Evolutionary conservation across 139 green algal species (phyloP).

Genomic region (Chlamydomonas urium): DNA sequence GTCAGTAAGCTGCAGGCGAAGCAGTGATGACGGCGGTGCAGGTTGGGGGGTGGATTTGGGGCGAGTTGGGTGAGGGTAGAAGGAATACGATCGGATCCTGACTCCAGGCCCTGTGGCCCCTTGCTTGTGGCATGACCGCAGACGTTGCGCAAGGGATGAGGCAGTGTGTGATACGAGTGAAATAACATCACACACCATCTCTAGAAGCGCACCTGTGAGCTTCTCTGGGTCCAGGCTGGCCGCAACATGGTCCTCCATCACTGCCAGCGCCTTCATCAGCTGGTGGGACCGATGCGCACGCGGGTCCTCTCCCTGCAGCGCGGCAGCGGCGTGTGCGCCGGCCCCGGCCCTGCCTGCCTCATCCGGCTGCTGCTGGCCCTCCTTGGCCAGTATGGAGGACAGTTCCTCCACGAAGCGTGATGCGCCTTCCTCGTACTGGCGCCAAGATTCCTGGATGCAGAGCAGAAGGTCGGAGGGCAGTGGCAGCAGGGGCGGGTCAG

Average conservation of each 20-base stretch:
- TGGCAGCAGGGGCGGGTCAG: neutral
- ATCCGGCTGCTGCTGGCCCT: neutral
- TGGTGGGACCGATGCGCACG: constrained; percentile 11
- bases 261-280: constrained; percentile 21
- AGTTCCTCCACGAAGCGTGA: neutral
- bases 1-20: too few species aligned
- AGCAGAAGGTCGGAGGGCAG: neutral
- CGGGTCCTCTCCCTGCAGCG: neutral
- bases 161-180: neutral
- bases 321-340: neutral
- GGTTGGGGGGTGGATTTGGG: too few species aligned
- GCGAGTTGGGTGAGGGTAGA: too few species aligned
- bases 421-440: neutral
- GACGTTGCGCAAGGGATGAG: too few species aligned
- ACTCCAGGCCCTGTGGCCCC: too few species aligned
- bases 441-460: neutral
- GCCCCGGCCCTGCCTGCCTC: neutral
- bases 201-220: constrained; percentile 27
- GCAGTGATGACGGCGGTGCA: too few species aligned
- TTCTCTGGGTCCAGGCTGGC: constrained; percentile 18
- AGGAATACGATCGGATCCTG: too few species aligned
- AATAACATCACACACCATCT: neutral
- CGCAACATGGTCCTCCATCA: constrained; percentile 21
- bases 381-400: neutral
- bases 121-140: too few species aligned